These are phyloP conservation scores for Diospyros lotus DNA, from an alignment of 148 eudicot species.

Conservation along the genomic window DNA sequence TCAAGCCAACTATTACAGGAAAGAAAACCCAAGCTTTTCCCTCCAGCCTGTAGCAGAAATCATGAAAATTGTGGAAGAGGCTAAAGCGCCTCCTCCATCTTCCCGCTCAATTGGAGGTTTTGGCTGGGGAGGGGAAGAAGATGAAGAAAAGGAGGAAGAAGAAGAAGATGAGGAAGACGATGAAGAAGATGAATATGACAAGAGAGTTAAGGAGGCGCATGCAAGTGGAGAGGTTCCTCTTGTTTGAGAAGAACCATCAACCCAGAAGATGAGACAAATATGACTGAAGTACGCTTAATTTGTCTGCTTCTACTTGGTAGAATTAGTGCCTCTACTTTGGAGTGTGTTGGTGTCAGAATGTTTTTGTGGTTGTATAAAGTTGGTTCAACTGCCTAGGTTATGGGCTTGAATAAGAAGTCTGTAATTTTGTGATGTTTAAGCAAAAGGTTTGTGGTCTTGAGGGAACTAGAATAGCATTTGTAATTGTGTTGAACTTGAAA, in stretches of 20 bases:
- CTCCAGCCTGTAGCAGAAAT: conserved; percentile 72
- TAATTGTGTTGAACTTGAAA: not conserved
- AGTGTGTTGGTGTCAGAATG: not conserved
- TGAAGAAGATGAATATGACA: conserved; percentile 75
- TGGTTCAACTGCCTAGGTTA: not conserved
- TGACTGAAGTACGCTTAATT: not conserved
- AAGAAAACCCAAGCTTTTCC: conserved; percentile 65
- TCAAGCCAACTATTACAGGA: conserved; percentile 65
- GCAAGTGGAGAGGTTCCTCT: conserved; percentile 67
- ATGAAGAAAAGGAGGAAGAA: conserved; percentile 43
- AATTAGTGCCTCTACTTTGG: not conserved
- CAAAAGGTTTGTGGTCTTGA: conserved; percentile 2
- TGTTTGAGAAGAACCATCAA: conserved; percentile 12
- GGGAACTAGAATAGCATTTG: not conserved
- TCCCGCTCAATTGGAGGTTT: conserved; percentile 53
- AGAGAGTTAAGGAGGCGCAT: conserved; percentile 73
- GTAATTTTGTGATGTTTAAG: conserved; percentile 15
- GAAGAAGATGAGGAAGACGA: conserved; percentile 47
- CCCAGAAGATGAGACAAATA: too few species aligned
- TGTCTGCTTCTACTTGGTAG: conserved; percentile 1
- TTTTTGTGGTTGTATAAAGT: conserved; percentile 24
- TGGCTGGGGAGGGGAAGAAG: conserved; percentile 72
- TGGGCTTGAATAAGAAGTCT: conserved; percentile 15
- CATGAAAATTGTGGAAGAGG: conserved; percentile 78
- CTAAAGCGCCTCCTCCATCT: conserved; percentile 50